Percentiles rank a stretch among this genome's conserved stretches.
These are phyloP conservation scores for Agrocybe pediades DNA, from an alignment of 768 basidiomycete species.

Conservation along the genomic window DNA sequence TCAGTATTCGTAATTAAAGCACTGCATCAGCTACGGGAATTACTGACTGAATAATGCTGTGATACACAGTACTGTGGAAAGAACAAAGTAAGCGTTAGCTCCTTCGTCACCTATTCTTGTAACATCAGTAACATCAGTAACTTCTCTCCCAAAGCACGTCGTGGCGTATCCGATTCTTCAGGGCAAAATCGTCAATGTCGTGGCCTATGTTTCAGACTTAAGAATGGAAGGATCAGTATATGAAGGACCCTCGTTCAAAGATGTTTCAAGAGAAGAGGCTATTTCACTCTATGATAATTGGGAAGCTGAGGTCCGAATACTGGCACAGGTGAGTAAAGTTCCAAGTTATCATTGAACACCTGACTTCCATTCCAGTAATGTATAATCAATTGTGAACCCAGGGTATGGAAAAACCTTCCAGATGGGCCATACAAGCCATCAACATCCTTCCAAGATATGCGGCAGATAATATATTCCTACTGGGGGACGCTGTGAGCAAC, in stretches of 20 bases:
- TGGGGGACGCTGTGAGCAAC: constrained; percentile 49
- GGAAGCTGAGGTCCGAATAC: constrained; percentile 34
- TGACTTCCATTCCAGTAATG: neutral
- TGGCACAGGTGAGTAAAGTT: constrained; percentile 8
- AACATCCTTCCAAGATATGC: constrained; percentile 37
- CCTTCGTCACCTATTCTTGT: constrained; percentile 10
- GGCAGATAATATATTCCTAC: constrained; percentile 35
- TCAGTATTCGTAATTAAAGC: constrained; percentile 13
- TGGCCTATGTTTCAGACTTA: constrained; percentile 29
- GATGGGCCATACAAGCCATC: constrained; percentile 44
- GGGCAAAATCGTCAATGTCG: constrained; percentile 37
- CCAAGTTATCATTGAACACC: constrained; percentile 26
- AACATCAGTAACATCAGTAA: too few relatives aligned
- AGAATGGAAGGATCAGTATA: constrained; percentile 28
- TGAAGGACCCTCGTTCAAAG: constrained; percentile 30
- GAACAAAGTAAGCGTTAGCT: constrained; percentile 20
- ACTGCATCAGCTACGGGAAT: neutral
- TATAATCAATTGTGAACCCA: constrained; percentile 7
- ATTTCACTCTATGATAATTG: constrained; percentile 29
- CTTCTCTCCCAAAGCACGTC: constrained; percentile 30
- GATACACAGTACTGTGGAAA: constrained; percentile 32
- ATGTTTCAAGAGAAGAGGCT: constrained; percentile 34
- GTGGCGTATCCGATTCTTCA: constrained; percentile 40
- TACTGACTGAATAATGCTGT: neutral
- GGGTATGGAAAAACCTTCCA: constrained; percentile 32